Conservation (phyloP, 495 filamentous ascomycete genomes). For the Cenococcum geophilum region DNA sequence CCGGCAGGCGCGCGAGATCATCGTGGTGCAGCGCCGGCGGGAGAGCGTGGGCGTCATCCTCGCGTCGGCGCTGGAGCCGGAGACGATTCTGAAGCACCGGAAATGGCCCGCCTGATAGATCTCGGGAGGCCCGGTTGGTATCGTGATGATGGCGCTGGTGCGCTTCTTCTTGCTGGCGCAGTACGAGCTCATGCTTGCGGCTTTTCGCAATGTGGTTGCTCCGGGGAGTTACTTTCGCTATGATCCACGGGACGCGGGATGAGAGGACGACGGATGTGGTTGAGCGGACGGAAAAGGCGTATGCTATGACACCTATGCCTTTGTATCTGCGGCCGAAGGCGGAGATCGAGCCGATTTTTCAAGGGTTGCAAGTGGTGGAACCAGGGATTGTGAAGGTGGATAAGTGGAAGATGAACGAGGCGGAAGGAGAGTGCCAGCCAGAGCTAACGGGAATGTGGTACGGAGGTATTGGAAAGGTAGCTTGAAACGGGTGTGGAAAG, state of each 20-base stretch:
- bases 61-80: background rate
- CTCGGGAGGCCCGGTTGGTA: constrained; percentile 1
- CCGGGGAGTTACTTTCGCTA: background rate
- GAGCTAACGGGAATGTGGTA: background rate
- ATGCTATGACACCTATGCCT: constrained; percentile 3
- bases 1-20: background rate
- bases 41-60: background rate
- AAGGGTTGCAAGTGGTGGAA: constrained; percentile 9
- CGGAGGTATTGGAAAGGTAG: constrained; percentile 2
- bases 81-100: constrained; percentile 4
- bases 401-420: constrained; percentile 10
- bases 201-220: background rate
- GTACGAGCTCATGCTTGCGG: background rate
- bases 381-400: constrained; percentile 6
- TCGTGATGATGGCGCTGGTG: constrained; percentile 7
- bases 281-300: background rate
- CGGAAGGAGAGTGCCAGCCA: constrained; percentile 1
- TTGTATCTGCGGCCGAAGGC: background rate
- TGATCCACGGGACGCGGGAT: background rate
- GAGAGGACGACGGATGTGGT: background rate
- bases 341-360: background rate
- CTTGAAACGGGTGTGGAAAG: too few species aligned
- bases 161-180: constrained; percentile 10
- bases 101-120: constrained; percentile 4
- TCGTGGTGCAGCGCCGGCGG: background rate